A percentile compares a stretch with the other conserved stretches of the same genome.
phyloP scores from a whole-genome alignment of 306 rosid species.

The Morella rubra region DNA sequence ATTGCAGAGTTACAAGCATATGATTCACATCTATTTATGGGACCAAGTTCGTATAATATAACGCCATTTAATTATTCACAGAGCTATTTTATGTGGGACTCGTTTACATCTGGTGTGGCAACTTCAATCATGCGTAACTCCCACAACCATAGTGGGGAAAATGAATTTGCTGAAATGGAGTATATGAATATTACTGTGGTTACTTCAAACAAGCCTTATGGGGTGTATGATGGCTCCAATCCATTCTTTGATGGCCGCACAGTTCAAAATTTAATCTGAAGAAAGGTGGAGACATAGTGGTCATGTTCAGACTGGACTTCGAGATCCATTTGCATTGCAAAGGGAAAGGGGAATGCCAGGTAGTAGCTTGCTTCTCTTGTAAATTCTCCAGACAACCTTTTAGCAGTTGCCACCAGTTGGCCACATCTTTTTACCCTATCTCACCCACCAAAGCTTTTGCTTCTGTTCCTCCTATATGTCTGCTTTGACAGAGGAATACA shows the following conservation, averaged over 20 bases:
- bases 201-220: slow-evolving; percentile 89
- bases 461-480: too few relatives aligned
- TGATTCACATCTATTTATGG: not conserved
- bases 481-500: too few relatives aligned
- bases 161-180: slow-evolving; percentile 85
- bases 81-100: slow-evolving; percentile 96
- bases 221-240: slow-evolving; percentile 75
- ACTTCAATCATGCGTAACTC: slow-evolving; percentile 71
- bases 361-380: slow-evolving; percentile 19
- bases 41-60: not conserved
- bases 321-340: slow-evolving; percentile 73
- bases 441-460: too few relatives aligned
- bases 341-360: slow-evolving; percentile 89
- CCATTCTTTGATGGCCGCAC: slow-evolving; percentile 60
- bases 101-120: slow-evolving; percentile 80
- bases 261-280: slow-evolving; percentile 56
- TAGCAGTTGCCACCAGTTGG: too few relatives aligned
- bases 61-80: slow-evolving; percentile 33
- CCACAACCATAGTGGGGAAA: slow-evolving; percentile 45
- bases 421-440: too few relatives aligned
- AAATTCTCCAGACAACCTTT: not conserved
- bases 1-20: too few relatives aligned
- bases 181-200: slow-evolving; percentile 82
- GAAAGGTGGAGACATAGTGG: slow-evolving; percentile 85
- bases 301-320: slow-evolving; percentile 74